Conservation (phyloP, 768 basidiomycete species). For the Boletus huronensis region DNA sequence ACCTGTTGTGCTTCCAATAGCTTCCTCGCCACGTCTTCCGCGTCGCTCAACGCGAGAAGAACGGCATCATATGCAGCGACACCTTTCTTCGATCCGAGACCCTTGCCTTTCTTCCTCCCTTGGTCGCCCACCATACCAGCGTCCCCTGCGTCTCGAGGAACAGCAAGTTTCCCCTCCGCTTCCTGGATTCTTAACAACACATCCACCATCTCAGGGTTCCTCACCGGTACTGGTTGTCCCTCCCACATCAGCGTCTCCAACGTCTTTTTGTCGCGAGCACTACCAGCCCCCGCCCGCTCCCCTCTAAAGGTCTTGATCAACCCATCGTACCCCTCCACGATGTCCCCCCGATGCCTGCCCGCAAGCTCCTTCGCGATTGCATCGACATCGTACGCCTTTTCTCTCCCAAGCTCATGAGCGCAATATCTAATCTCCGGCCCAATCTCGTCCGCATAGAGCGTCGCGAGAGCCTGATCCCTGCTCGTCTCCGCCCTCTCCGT, state of each 20-base stretch:
- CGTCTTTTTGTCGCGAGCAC: conserved; percentile 46
- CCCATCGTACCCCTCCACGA: conserved; percentile 61
- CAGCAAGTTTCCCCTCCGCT: conserved; percentile 58
- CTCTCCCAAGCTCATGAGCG: conserved; percentile 81
- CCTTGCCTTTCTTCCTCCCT: conserved; percentile 37
- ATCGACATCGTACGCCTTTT: conserved; percentile 79
- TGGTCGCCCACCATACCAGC: conserved; percentile 27
- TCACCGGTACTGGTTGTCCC: conserved; percentile 75
- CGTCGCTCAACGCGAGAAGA: conserved; percentile 81
- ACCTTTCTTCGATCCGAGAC: conserved; percentile 57
- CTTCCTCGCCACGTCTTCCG: conserved; percentile 79
- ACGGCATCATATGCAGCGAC: conserved; percentile 88
- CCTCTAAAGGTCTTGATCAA: conserved; percentile 50
- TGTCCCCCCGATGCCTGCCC: conserved; percentile 49
- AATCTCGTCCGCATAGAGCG: conserved; percentile 80
- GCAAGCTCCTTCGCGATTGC: conserved; percentile 66
- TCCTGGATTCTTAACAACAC: conserved; percentile 81
- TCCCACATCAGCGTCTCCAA: conserved; percentile 73
- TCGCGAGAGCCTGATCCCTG: conserved; percentile 83
- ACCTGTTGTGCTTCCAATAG: conserved; percentile 85
- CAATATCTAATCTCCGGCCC: conserved; percentile 90
- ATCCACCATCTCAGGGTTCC: conserved; percentile 89
- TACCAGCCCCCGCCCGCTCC: conserved; percentile 37
- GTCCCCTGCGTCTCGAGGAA: conserved; percentile 25
- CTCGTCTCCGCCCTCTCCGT: conserved; percentile 62